Base-by-base conservation (phyloP, 225 moss, liverwort and hornwort genomes). In the Physcomitrium patens region DNA sequence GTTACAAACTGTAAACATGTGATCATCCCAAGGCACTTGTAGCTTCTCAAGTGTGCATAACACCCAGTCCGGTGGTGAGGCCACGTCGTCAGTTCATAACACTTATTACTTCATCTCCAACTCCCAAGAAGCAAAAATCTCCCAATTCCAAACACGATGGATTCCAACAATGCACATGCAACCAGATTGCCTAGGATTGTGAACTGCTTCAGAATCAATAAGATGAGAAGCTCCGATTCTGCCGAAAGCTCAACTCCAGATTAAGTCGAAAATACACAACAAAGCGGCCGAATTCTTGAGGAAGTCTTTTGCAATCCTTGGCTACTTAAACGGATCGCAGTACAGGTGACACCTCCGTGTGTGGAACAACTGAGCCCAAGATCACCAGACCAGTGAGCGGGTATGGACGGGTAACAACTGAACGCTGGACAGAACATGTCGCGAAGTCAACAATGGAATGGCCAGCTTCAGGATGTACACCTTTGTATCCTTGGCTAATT, bases 401-500 rank as follows among this genome's bases (percentile, higher is more conserved):
- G 54, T 18, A 56, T 26, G 17, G 69, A 62, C 69, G 14, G 76
- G 27, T 63, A 76, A 26, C 45, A 72, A 83, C 28, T 69, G 61
- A 74, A 57, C 24, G 72, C 64, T 57, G 51, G 26, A 72, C 52
- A 37, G 51, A 50, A 43, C 60, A 17, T 8, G 60, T 60, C 68
- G 71, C 45, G 55, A 19, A 77, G 70, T 74, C 69, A 71, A 55
- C 70, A 76, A 63, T 64, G 65, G 27, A 74, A 49, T 65, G 74
- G 61, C 70, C 74, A 74, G 42, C 74, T 62, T 80, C 74, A 20
- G 44, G 67, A 62, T 45, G 74, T 70, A 78, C 57, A 75, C 13
- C 81, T 81, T 80, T 78, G 67, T n/a, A 56, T 67, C 71, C 74
- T 78, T 70, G 70, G 70, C 54, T 61, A 67, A 74, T 74, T 77